Conservation (phyloP, 2,329 filamentous ascomycete species). For the Ophiocordyceps camponoti-leonardi region DNA sequence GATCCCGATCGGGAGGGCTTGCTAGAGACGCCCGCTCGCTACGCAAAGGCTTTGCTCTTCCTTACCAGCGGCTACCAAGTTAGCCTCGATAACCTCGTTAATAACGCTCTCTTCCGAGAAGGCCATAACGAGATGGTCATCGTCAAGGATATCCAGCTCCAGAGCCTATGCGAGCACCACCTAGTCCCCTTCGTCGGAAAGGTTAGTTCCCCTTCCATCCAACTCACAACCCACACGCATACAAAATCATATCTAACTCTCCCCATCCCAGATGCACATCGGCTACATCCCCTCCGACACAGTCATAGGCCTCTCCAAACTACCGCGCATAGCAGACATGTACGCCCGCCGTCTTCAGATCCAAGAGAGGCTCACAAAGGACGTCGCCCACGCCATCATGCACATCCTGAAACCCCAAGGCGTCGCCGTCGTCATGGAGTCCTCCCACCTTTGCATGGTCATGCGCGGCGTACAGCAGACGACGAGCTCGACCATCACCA, state of each 20-base stretch:
- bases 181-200: slow-evolving; percentile 93
- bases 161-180: slow-evolving; percentile 91
- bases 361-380: slow-evolving; percentile 89
- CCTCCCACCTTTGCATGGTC: slow-evolving; percentile 92
- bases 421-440: slow-evolving; percentile 95
- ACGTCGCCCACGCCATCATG: slow-evolving; percentile 85
- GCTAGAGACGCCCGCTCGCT: slow-evolving; percentile 59
- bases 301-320: slow-evolving; percentile 88
- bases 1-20: slow-evolving; percentile 49
- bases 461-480: slow-evolving; percentile 98
- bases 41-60: slow-evolving; percentile 88
- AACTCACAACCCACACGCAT: no score
- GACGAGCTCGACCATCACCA: slow-evolving; percentile 72
- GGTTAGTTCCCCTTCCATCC: slow-evolving; percentile 37
- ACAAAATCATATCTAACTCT: background rate
- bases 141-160: slow-evolving; percentile 93
- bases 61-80: slow-evolving; percentile 96
- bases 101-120: slow-evolving; percentile 87
- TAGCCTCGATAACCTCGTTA: slow-evolving; percentile 81
- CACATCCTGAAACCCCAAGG: slow-evolving; percentile 88
- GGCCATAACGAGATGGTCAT: slow-evolving; percentile 96
- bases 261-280: slow-evolving; percentile 68
- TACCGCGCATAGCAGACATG: slow-evolving; percentile 93
- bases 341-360: slow-evolving; percentile 87
- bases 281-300: slow-evolving; percentile 87